Evolutionary conservation across 345 rosid species (phyloP).

Genomic region (Psidium guajava): DNA sequence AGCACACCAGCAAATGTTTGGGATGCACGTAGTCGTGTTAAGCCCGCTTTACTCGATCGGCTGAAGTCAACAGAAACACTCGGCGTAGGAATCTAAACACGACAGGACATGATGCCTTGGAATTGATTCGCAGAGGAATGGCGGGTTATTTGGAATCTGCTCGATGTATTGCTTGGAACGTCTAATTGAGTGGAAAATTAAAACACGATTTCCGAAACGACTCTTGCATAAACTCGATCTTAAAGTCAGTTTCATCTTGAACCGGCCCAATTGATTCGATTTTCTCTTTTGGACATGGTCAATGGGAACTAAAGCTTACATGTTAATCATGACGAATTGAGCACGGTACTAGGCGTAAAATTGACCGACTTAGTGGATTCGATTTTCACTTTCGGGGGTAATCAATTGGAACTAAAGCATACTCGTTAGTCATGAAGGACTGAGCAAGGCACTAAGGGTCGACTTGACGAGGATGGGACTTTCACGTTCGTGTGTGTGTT

Average conservation of each 20-base stretch:
- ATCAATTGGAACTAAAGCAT: background rate
- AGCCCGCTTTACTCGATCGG: accelerated
- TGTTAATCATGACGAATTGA: background rate
- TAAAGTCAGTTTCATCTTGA: background rate
- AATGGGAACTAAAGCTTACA: background rate
- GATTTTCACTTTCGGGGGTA: background rate
- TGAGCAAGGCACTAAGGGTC: background rate
- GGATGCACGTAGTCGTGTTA: accelerated
- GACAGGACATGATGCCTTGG: background rate
- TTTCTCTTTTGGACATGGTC: too few species aligned
- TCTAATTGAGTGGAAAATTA: too few species aligned
- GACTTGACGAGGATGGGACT: background rate
- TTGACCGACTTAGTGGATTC: accelerated
- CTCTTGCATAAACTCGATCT: background rate
- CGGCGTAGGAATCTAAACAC: background rate
- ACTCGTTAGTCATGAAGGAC: background rate
- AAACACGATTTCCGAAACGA: background rate
- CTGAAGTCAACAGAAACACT: background rate
- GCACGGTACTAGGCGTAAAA: background rate
- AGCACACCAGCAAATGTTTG: background rate
- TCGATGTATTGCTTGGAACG: background rate
- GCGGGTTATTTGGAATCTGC: background rate
- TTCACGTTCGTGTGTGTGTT: too few species aligned
- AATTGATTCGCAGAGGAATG: background rate
- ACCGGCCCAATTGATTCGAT: too few species aligned